These are phyloP conservation scores for Catharanthus roseus DNA, from an alignment of 257 asterid genomes.

Conservation along the genomic window DNA sequence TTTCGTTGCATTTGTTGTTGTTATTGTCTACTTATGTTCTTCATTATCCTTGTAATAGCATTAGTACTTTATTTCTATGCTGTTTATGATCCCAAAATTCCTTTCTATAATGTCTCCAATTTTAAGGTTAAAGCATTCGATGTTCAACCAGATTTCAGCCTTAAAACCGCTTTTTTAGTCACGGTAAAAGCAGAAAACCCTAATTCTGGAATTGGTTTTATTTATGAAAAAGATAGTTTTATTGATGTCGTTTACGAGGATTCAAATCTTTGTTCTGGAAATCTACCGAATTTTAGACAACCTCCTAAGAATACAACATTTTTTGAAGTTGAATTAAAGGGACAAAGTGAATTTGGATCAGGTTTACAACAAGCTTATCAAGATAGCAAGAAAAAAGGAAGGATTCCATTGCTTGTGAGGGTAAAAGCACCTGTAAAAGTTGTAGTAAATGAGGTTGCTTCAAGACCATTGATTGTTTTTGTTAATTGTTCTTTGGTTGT, in stretches of 20 bases:
- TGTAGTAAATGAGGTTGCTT: constrained; percentile 1
- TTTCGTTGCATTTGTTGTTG: too few species aligned
- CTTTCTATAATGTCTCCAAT: constrained; percentile 25
- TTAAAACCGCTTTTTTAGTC: constrained; percentile 25
- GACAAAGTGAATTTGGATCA: constrained; percentile 32
- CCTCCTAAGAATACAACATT: constrained; percentile 31
- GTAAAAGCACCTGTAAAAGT: constrained; percentile 33
- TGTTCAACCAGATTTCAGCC: constrained; percentile 34
- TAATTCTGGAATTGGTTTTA: constrained; percentile 33
- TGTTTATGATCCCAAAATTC: too few species aligned
- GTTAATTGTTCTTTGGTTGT: constrained; percentile 32
- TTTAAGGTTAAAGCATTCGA: constrained; percentile 36
- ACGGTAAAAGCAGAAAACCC: constrained; percentile 43
- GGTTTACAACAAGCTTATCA: constrained; percentile 25
- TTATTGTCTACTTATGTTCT: too few species aligned
- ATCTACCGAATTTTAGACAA: constrained; percentile 44
- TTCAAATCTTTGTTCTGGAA: constrained; percentile 35
- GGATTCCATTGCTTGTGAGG: constrained; percentile 42
- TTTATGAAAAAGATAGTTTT: constrained; percentile 31
- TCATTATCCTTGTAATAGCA: too few species aligned
- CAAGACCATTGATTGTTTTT: constrained; percentile 19
- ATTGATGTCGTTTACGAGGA: constrained; percentile 23
- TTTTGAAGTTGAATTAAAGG: constrained; percentile 31
- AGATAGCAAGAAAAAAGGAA: constrained; percentile 18
- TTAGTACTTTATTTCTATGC: too few species aligned